Evolutionary conservation across 1,284 basidiomycete genomes (phyloP).

Genomic region (Golubevia sp.): DNA sequence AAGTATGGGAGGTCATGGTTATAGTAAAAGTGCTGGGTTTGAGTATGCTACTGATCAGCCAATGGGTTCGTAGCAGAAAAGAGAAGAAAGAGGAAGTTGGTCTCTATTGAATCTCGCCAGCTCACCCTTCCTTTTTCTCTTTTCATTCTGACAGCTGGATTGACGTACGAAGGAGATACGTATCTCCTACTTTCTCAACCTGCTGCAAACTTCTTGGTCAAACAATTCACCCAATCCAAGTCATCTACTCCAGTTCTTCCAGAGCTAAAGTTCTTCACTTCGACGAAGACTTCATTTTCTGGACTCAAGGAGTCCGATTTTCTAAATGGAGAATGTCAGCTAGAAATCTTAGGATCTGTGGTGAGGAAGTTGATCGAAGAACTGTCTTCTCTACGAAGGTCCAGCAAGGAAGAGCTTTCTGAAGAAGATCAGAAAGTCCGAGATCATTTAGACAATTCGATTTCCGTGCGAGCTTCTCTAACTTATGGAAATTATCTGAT

Average conservation of each 20-base stretch:
- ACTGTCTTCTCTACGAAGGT: constrained; percentile 22
- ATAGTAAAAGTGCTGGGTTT: constrained; percentile 30
- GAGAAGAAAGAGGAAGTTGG: too few relatives aligned
- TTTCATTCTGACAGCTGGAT: too few relatives aligned
- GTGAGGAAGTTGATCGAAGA: constrained; percentile 21
- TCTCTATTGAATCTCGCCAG: too few relatives aligned
- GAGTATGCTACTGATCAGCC: constrained; percentile 45
- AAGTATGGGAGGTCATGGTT: constrained; percentile 43
- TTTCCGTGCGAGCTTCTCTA: constrained; percentile 28
- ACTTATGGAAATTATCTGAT: constrained; percentile 31
- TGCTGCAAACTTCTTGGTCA: constrained; percentile 37
- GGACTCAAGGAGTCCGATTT: constrained; percentile 2
- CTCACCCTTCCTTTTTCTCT: too few relatives aligned
- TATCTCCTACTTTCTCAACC: constrained; percentile 41
- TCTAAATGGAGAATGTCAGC: constrained; percentile 10
- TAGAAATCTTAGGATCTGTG: constrained; percentile 23
- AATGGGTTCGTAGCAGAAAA: too few relatives aligned
- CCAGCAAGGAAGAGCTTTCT: not conserved
- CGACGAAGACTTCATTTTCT: too few relatives aligned
- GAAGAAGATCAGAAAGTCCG: constrained; percentile 8
- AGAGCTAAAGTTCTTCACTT: constrained; percentile 15
- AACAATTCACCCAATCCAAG: constrained; percentile 24
- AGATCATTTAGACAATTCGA: constrained; percentile 28
- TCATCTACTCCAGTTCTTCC: constrained; percentile 7
- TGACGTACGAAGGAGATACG: constrained; percentile 47